Evolutionary conservation across 148 eudicot genomes (phyloP).

Genomic region (Pharnaceum exiguum): DNA sequence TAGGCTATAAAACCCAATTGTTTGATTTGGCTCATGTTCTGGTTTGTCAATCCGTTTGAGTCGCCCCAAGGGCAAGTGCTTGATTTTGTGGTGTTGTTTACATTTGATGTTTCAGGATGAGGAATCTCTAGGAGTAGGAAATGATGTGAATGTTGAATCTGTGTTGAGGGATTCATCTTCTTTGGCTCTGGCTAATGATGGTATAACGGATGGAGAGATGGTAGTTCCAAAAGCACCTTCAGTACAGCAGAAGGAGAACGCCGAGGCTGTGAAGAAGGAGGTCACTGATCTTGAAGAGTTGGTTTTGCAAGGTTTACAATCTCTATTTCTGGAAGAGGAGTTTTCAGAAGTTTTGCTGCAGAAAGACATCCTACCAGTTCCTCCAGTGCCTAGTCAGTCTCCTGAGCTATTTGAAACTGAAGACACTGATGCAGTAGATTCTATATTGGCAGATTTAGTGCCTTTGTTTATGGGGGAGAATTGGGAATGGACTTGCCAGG

Average conservation of each 20-base stretch:
- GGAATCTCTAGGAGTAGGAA: conserved; percentile 6
- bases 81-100: not conserved
- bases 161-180: conserved; percentile 25
- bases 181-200: conserved; percentile 12
- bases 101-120: conserved; percentile 37
- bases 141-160: conserved; percentile 13
- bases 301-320: conserved; percentile 22
- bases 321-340: conserved; percentile 19
- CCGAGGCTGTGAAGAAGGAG: conserved; percentile 11
- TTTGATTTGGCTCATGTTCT: not conserved
- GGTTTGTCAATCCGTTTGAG: not conserved
- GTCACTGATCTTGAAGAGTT: conserved; percentile 7
- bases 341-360: conserved; percentile 3
- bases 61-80: not conserved
- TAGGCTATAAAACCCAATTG: not conserved
- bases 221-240: conserved; percentile 3
- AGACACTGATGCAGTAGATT: conserved; percentile 3
- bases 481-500: conserved; percentile 27
- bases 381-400: conserved; percentile 12
- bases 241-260: conserved; percentile 15
- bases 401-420: conserved; percentile 8
- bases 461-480: conserved; percentile 30
- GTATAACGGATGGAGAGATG: conserved; percentile 1
- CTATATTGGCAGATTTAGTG: conserved; percentile 20
- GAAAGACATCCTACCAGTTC: conserved; percentile 14